Evolutionary conservation across 805 yeast species (phyloP), one percentile per base, ranked within the genome.

Genomic region (Spathaspora passalidarum): DNA sequence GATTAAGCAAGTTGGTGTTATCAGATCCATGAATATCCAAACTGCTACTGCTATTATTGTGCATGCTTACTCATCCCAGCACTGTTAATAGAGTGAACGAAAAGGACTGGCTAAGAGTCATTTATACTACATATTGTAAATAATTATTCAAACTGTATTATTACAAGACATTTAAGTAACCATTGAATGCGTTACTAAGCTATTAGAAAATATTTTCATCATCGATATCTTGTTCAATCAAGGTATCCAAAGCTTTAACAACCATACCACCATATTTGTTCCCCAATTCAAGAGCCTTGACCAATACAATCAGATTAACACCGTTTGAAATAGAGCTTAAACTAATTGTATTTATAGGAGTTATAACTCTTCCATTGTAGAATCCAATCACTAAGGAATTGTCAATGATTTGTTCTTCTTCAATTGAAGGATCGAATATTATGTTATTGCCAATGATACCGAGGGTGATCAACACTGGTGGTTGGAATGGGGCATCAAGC

Each of bases 21-120:
- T 92, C 35, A 75, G 98, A 54, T 90, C 97, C 1, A 91, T 91
- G 98, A 91, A 91, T 59, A 91, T 91, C 50, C 98, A 91, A 67
- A 91, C 97, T 0, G 98, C 97, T 1, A 84, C 97, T 0, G 98
- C 97, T 0, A 90, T 91, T 17, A 80, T 91, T 43, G 96, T 90
- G 5, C 96, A 91, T 64, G 94, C 97, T 0, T 91, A 92, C 57
- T 82, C 95, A 1, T 61, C 75, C 16, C 88, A 83, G 56, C 84
- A 83, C 55, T 81, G 85, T 59, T 78, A 50, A 49, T 8, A n/a
- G n/a, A n/a, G n/a, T n/a, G n/a, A n/a, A n/a, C n/a, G n/a, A n/a
- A n/a, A n/a, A n/a, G n/a, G n/a, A n/a, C n/a, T n/a, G n/a, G n/a
- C n/a, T n/a, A n/a, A n/a, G n/a, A n/a, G n/a, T n/a, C n/a, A n/a